A percentile compares a stretch with the other conserved stretches of the same genome.
Evolutionary conservation across 2,329 filamentous ascomycete species (phyloP).

Genomic region (Escovopsis sp.): DNA sequence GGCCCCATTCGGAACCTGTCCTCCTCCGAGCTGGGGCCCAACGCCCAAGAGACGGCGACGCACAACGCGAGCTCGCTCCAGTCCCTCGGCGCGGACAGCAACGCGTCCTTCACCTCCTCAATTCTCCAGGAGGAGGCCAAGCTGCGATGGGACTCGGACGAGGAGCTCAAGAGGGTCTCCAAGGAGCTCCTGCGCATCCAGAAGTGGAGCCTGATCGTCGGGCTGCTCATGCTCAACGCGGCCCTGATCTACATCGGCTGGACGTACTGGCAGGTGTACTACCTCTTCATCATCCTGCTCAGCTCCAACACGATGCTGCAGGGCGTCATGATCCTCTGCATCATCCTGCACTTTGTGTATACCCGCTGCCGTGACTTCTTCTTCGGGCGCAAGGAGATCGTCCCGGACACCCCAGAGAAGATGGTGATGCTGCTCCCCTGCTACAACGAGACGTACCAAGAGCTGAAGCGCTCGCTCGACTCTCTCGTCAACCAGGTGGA

Average conservation of each 20-base stretch:
- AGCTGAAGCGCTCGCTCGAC: conserved; percentile 29
- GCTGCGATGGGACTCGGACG: conserved; percentile 24
- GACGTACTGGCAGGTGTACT: conserved; percentile 25
- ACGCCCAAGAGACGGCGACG: too few species aligned
- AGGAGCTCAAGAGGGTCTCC: conserved; percentile 24
- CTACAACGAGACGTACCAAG: conserved; percentile 33
- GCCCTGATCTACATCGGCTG: conserved; percentile 22
- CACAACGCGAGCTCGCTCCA: conserved; percentile 15
- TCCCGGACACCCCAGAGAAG: conserved; percentile 25
- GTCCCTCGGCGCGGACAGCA: conserved; percentile 19
- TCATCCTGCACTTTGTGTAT: conserved; percentile 18
- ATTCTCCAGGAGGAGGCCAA: conserved; percentile 25
- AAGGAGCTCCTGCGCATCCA: conserved; percentile 22
- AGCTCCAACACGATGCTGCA: conserved; percentile 31
- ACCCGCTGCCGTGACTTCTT: conserved; percentile 18
- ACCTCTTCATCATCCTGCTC: conserved; percentile 29
- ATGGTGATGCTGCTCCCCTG: conserved; percentile 32
- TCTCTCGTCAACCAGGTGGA: conserved; percentile 29
- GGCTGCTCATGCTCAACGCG: conserved; percentile 20
- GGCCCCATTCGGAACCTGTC: too few species aligned
- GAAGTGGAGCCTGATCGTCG: conserved; percentile 24
- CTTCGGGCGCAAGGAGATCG: conserved; percentile 14
- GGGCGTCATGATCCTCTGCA: conserved; percentile 26
- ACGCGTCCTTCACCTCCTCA: conserved; percentile 21
- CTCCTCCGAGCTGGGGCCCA: too few species aligned